phyloP scores from a whole-genome alignment of 768 basidiomycete species.

The Chiua virens region DNA sequence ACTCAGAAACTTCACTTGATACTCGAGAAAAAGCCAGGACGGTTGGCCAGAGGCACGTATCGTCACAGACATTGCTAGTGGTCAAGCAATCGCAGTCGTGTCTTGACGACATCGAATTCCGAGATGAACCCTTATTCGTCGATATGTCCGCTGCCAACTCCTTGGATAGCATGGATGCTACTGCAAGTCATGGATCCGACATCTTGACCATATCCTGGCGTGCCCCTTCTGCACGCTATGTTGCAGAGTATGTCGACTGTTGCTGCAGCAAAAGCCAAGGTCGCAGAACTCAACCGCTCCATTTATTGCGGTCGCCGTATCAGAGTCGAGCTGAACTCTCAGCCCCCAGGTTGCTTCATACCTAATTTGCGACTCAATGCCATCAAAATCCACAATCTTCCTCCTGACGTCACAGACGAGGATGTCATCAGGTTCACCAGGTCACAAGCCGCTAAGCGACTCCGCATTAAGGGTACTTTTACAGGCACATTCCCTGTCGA shows the following conservation, averaged over 20 bases:
- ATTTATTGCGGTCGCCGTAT: slow-evolving; percentile 32
- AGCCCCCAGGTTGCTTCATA: slow-evolving; percentile 29
- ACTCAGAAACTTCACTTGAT: not conserved
- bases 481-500: slow-evolving; percentile 14
- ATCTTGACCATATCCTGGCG: slow-evolving; percentile 49
- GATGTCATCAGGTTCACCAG: slow-evolving; percentile 30
- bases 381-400: slow-evolving; percentile 41
- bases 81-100: slow-evolving; percentile 40
- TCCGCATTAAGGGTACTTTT: not conserved
- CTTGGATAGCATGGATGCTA: slow-evolving; percentile 30
- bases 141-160: slow-evolving; percentile 38
- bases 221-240: slow-evolving; percentile 37
- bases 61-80: slow-evolving; percentile 40
- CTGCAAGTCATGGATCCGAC: slow-evolving; percentile 22
- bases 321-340: slow-evolving; percentile 40
- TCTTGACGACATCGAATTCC: slow-evolving; percentile 47
- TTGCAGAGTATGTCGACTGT: slow-evolving; percentile 37
- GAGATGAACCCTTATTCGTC: slow-evolving; percentile 39
- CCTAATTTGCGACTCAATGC: slow-evolving; percentile 22
- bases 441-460: slow-evolving; percentile 13
- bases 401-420: slow-evolving; percentile 18
- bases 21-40: slow-evolving; percentile 25
- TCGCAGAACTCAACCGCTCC: too few species aligned
- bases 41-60: slow-evolving; percentile 39
- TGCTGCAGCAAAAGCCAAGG: not conserved